Conservation (phyloP, 1,284 basidiomycete genomes). For the Irpex sp. region DNA sequence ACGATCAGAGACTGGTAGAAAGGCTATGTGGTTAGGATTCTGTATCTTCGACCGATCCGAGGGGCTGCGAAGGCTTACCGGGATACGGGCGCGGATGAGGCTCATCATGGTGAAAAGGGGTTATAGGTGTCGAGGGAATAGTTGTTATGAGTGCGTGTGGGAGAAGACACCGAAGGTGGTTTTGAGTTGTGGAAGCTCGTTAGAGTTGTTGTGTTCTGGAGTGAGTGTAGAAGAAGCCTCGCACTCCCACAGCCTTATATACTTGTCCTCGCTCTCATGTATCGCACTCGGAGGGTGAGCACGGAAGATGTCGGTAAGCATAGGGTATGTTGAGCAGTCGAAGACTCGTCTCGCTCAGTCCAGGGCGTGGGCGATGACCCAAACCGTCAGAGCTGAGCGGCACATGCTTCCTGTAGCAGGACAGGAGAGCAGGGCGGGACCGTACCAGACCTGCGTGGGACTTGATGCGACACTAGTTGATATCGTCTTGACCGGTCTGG, state of each 20-base stretch:
- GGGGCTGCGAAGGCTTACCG: slow-evolving; percentile 2
- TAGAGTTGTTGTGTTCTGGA: slow-evolving; percentile 1
- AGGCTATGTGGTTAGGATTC: neutral
- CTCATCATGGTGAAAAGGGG: slow-evolving; percentile 3
- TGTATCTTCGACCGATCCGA: neutral
- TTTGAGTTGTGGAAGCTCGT: neutral
- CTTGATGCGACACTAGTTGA: neutral
- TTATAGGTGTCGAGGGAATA: neutral
- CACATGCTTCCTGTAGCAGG: neutral
- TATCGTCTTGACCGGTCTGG: neutral
- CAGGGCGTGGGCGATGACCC: neutral
- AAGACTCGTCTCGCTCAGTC: slow-evolving; percentile 3
- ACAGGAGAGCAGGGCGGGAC: neutral
- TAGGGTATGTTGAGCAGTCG: neutral
- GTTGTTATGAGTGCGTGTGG: neutral
- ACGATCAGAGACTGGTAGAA: slow-evolving; percentile 1
- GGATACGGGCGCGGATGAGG: slow-evolving; percentile 8
- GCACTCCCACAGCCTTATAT: neutral
- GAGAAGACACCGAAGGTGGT: neutral
- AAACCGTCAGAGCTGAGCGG: neutral
- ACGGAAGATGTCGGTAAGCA: neutral
- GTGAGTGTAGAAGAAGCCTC: neutral
- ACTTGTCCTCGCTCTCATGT: neutral
- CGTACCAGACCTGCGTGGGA: neutral
- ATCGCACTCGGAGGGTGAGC: neutral